Evolutionary conservation across 2,329 filamentous ascomycete genomes (phyloP), one percentile per base, ranked within the genome.

Genomic region (Pseudogymnoascus verrucosus): DNA sequence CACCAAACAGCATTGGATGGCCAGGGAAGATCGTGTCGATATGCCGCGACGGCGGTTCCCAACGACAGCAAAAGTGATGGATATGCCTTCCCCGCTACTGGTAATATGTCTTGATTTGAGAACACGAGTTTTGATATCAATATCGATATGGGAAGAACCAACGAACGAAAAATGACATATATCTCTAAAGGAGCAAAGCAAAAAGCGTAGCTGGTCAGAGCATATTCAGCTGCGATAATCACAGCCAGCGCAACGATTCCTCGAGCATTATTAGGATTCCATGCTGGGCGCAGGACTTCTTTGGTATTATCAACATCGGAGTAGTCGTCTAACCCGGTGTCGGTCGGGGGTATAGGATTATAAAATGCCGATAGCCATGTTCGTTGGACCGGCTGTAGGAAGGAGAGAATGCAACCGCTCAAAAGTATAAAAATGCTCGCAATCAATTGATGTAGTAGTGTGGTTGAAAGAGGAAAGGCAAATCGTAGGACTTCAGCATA

Each of bases 141-240:
- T 31, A 57, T 34, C 26, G 47, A 57, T 57, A 57, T 34, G 8
- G 47, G 47, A 57, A 57, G 47, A 16, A 57, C 10, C n/a, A 57
- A 19, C 16, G 47, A 16, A 31, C 47, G 47, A 31, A 11, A 57
- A 57, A 57, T 57, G 26, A 16, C 6, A 34, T 57, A 57, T 57
- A 57, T 57, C 47, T 57, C 47, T 5, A 57, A 31, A 12, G 47
- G 47, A 31, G 47, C 47, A 34, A 57, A 57, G 47, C 47, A 57
- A 57, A 34, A 34, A 19, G 26, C 47, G 47, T 57, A 57, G n/a
- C n/a, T 57, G 14, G 47, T 57, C 10, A 57, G 47, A 34, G 47
- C 26, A 57, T 57, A 31, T 57, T 57, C 47, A 57, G 47, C 7
- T 4, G 26, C 26, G 19, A 57, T 34, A 10, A 57, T 16, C 26